Evolutionary conservation across 1,284 basidiomycete species (phyloP).

Genomic region (Ceratobasidium sp.): DNA sequence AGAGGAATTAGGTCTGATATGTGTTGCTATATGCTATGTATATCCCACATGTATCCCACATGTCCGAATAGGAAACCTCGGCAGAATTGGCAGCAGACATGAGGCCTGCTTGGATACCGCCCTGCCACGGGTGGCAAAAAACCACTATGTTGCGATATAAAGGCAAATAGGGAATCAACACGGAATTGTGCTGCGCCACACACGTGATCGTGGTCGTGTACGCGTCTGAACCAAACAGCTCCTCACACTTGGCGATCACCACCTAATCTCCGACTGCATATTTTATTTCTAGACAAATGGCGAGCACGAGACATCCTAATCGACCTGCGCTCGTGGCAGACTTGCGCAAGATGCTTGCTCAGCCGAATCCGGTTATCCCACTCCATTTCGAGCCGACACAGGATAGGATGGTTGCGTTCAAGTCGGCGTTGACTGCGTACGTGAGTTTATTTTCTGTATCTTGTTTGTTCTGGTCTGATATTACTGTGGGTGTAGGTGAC

Average conservation of each 20-base stretch:
- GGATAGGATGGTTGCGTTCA: slow-evolving; percentile 22
- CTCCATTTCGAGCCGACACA: slow-evolving; percentile 22
- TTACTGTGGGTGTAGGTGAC: slow-evolving; percentile 16
- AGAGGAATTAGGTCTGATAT: no score
- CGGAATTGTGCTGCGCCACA: no score
- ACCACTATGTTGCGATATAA: neutral
- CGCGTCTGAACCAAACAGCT: neutral
- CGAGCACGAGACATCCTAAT: neutral
- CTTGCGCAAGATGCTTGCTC: slow-evolving; percentile 20
- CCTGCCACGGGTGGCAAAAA: neutral
- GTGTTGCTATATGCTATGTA: no score
- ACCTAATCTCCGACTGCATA: neutral
- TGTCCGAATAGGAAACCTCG: neutral
- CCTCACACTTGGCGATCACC: neutral
- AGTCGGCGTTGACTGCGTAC: slow-evolving; percentile 17
- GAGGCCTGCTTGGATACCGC: neutral
- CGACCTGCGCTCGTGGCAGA: slow-evolving; percentile 20
- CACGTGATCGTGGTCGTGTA: neutral
- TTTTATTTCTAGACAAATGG: neutral
- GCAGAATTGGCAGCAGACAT: neutral
- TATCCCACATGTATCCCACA: no score
- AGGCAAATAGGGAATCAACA: no score
- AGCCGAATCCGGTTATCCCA: slow-evolving; percentile 19
- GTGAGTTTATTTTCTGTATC: slow-evolving; percentile 14
- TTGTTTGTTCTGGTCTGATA: neutral